These are phyloP conservation scores for Fusarium marasasianum DNA, from an alignment of 2,329 filamentous ascomycete species.

Conservation along the genomic window DNA sequence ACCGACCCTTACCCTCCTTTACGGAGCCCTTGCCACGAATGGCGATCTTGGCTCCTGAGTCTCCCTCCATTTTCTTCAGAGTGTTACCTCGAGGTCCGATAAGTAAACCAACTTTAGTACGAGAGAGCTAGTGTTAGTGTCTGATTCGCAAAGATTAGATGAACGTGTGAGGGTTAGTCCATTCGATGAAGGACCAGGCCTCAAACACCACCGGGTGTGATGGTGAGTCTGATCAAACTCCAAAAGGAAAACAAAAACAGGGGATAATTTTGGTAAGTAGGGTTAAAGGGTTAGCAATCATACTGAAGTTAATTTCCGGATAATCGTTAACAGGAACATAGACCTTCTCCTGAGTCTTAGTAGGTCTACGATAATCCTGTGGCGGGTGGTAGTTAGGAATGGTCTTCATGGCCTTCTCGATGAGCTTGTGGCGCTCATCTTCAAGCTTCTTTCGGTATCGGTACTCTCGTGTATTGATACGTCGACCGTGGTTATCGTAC, in stretches of 20 bases:
- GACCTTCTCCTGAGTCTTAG: conserved; percentile 99
- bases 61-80: conserved; percentile 98
- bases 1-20: conserved; percentile 99
- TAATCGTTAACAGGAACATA: conserved; percentile 99
- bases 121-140: conserved; percentile 93
- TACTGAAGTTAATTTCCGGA: conserved; percentile 99
- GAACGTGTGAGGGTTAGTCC: conserved; percentile 42
- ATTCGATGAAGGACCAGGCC: conserved; percentile 48
- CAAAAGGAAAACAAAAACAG: conserved; percentile 52
- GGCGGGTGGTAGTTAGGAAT: conserved; percentile 99
- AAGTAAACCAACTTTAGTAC: conserved; percentile 97
- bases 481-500: conserved; percentile 98
- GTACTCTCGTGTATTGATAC: conserved; percentile 99
- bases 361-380: conserved; percentile 96
- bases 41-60: conserved; percentile 97
- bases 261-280: conserved; percentile 65
- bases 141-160: conserved; percentile 51
- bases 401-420: conserved; percentile 99
- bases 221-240: conserved; percentile 57
- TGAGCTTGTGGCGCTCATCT: conserved; percentile 97
- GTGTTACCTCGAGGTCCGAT: conserved; percentile 99
- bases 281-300: conserved; percentile 99
- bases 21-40: conserved; percentile 99
- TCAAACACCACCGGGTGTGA: conserved; percentile 46
- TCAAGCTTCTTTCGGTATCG: conserved; percentile 98